Conservation (phyloP, 1,139 yeast genomes). For the Zygosaccharomyces pseudobailii region DNA sequence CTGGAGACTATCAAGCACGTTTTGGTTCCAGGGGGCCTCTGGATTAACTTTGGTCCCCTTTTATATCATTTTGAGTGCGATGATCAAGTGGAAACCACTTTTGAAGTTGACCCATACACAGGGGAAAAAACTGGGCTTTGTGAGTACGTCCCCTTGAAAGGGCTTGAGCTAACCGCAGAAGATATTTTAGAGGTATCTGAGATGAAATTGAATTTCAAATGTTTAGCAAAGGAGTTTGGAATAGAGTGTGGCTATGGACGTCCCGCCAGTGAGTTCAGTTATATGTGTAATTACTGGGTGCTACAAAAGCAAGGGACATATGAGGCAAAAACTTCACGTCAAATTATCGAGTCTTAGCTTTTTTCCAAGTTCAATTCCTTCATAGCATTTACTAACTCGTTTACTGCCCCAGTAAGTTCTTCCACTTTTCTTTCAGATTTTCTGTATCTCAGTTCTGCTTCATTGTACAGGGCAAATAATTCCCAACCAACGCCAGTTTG, state of each 20-base stretch:
- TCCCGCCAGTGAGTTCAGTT: conserved; percentile 7
- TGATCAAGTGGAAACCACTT: conserved; percentile 21
- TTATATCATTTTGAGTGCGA: conserved; percentile 80
- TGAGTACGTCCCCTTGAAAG: conserved; percentile 13
- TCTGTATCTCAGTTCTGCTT: conserved; percentile 37
- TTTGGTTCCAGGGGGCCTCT: conserved; percentile 52
- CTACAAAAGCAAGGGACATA: conserved; percentile 3
- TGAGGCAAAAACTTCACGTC: background rate
- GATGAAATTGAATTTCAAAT: conserved; percentile 5
- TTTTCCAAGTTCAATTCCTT: conserved; percentile 11
- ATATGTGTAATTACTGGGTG: conserved; percentile 18
- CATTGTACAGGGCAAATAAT: conserved; percentile 48
- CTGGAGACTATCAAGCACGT: conserved; percentile 52
- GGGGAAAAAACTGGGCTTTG: conserved; percentile 8
- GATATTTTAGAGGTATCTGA: conserved; percentile 6
- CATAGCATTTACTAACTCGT: conserved; percentile 17
- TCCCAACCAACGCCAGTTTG: conserved; percentile 64
- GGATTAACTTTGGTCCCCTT: conserved; percentile 86
- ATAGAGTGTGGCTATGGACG: conserved; percentile 16
- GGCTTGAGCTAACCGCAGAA: conserved; percentile 16
- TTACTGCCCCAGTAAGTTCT: conserved; percentile 32
- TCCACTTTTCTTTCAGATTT: conserved; percentile 38
- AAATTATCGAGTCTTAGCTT: background rate
- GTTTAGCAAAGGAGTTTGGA: conserved; percentile 7
- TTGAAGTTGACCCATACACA: conserved; percentile 13